Base-by-base conservation (phyloP, 1,139 yeast genomes). In the Pichia sp. region DNA sequence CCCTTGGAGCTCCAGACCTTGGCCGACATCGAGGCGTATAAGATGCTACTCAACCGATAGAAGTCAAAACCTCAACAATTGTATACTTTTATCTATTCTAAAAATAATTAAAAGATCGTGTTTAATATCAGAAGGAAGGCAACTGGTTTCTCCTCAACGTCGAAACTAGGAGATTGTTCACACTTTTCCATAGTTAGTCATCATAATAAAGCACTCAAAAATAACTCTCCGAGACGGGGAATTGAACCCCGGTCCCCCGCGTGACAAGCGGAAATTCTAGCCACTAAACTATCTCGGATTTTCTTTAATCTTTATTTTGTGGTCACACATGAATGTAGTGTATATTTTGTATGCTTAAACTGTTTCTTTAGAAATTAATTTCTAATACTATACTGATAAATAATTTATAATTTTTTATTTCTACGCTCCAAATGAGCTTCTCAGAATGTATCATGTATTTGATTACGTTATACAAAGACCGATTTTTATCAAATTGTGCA, bases 141-240 rank as follows among this genome's bases (percentile, higher is more conserved):
- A 53, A 55, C 56, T 57, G 60, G 58, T 52, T 58, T 54, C 60
- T 56, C 62, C 62, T 58, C 61, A 58, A 52, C 44, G 61, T 56
- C 53, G 52, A 57, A 50, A 57, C 66, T 63, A 62, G 63, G 67
- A 62, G 67, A 63, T 63, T 63, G 67, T 63, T 63, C 67, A 63
- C 67, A 52, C 62, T 53, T 57, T 56, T 56, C 62, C 58, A 59
- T 59, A 56, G 38, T 31, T 51, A 56, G 52, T 61, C 64, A 61
- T 61, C 64, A 61, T 52, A 30, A 26, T 45, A 47, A 55, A 54
- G 45, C 43, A 30, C 29, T 51, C 49, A 54, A 51, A 54, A 54
- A 57, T 43, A 50, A 41, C 36, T 15, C 62, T 60, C 63, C 62
- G 62, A 58, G 62, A 60, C 61, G 58, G 63, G 62, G 62, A 58